Evolutionary conservation across 768 basidiomycete genomes (phyloP).

Genomic region (Guyanaporus albipodus): DNA sequence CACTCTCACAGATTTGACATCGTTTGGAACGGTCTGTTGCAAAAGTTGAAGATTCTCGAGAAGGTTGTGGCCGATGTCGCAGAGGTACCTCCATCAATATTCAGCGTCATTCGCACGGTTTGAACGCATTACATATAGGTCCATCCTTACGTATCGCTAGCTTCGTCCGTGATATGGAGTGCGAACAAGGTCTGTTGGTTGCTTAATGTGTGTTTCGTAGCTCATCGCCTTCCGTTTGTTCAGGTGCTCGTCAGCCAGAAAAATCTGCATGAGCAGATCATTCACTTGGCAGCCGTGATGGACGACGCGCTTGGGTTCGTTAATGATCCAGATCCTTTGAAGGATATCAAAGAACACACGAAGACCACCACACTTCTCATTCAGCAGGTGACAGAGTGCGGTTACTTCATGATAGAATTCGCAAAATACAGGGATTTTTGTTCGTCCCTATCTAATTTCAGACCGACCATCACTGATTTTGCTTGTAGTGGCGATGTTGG

Average conservation of each 20-base stretch:
- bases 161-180: slow-evolving; percentile 23
- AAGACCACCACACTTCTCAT: slow-evolving; percentile 8
- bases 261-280: slow-evolving; percentile 12
- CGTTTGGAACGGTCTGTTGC: slow-evolving; percentile 12
- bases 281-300: slow-evolving; percentile 19
- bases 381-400: slow-evolving; percentile 22
- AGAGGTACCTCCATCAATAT: slow-evolving; percentile 3
- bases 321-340: slow-evolving; percentile 8
- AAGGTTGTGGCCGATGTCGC: slow-evolving; percentile 9
- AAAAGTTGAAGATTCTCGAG: slow-evolving; percentile 12
- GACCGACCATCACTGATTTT: background rate
- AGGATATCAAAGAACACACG: slow-evolving; percentile 6
- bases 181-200: too few species aligned
- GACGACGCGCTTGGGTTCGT: slow-evolving; percentile 13
- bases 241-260: slow-evolving; percentile 20
- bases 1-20: too few species aligned
- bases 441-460: background rate
- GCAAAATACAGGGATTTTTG: slow-evolving; percentile 16
- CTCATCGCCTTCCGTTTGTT: slow-evolving; percentile 13
- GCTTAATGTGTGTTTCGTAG: too few species aligned
- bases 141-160: slow-evolving; percentile 17
- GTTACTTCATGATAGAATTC: slow-evolving; percentile 22
- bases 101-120: background rate
- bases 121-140: slow-evolving; percentile 17
- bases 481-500: slow-evolving; percentile 11